A percentile compares a stretch with the other conserved stretches of the same genome.
These are phyloP conservation scores for Rubus idaeus DNA, from an alignment of 306 rosid genomes.

Conservation along the genomic window DNA sequence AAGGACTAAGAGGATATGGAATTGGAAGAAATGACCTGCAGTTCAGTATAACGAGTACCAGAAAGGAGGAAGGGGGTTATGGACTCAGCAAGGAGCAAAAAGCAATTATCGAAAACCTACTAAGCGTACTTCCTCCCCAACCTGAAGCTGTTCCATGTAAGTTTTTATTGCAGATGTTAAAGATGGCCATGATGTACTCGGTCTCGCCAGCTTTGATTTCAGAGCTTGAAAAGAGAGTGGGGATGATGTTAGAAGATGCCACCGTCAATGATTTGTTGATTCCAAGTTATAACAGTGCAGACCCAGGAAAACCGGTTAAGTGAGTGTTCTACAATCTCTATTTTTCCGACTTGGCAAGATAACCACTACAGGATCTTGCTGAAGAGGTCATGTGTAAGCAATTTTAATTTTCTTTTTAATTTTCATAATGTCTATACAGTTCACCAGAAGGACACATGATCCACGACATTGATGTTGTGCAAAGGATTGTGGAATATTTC, in stretches of 20 bases:
- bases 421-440: slow-evolving; percentile 38
- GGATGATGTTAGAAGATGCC: slow-evolving; percentile 82
- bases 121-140: slow-evolving; percentile 80
- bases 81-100: slow-evolving; percentile 65
- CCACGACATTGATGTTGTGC: slow-evolving; percentile 79
- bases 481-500: slow-evolving; percentile 82
- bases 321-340: slow-evolving; percentile 43
- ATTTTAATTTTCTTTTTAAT: slow-evolving; percentile 23
- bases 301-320: slow-evolving; percentile 50
- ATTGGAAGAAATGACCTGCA: slow-evolving; percentile 59
- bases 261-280: slow-evolving; percentile 78
- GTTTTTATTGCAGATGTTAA: slow-evolving; percentile 72
- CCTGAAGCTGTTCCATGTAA: slow-evolving; percentile 77
- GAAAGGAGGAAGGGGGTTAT: slow-evolving; percentile 45
- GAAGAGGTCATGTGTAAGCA: slow-evolving; percentile 19
- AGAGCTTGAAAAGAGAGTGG: slow-evolving; percentile 86
- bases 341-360: slow-evolving; percentile 13
- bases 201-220: slow-evolving; percentile 75
- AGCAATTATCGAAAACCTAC: slow-evolving; percentile 66
- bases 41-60: slow-evolving; percentile 50
- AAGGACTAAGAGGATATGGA: slow-evolving; percentile 70
- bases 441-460: slow-evolving; percentile 59
- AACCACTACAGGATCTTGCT: slow-evolving; percentile 3
- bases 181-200: slow-evolving; percentile 82
- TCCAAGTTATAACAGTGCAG: slow-evolving; percentile 67